These are phyloP conservation scores for Rhodosporidiobolus odoratus DNA, from an alignment of 768 basidiomycete genomes.

Conservation along the genomic window DNA sequence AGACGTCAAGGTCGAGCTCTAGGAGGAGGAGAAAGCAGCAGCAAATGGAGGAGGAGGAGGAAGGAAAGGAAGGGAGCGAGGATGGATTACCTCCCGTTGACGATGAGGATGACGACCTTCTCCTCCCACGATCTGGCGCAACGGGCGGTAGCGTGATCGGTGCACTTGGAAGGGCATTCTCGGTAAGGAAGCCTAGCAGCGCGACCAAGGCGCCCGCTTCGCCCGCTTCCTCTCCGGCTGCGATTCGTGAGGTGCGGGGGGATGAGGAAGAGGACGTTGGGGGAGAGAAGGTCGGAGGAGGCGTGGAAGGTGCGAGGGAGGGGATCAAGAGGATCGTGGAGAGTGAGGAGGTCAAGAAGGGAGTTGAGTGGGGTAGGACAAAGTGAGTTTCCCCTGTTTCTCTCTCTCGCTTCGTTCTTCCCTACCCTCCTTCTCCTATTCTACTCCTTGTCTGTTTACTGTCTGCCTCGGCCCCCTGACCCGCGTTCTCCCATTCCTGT, in stretches of 20 bases:
- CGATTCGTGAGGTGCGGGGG: background rate
- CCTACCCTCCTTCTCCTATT: background rate
- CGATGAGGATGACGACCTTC: slow-evolving; percentile 17
- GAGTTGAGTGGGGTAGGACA: slow-evolving; percentile 29
- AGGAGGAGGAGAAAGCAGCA: background rate
- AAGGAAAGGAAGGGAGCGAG: slow-evolving; percentile 7
- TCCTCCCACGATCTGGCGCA: slow-evolving; percentile 15
- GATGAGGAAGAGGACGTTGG: background rate
- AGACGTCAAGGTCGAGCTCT: too few species aligned
- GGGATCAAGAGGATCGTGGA: slow-evolving; percentile 11
- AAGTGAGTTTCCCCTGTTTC: slow-evolving; percentile 13
- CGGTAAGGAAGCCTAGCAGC: background rate
- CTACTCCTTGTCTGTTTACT: background rate
- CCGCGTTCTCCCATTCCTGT: background rate
- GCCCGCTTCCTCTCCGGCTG: background rate
- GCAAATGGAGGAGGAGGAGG: background rate
- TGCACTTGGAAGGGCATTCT: slow-evolving; percentile 32
- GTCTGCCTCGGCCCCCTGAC: background rate
- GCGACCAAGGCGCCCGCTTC: background rate
- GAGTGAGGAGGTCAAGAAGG: slow-evolving; percentile 26
- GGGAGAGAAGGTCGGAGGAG: background rate
- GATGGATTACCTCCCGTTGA: slow-evolving; percentile 3
- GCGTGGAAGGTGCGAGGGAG: background rate
- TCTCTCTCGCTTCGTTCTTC: background rate
- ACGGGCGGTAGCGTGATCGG: slow-evolving; percentile 21